Conservation (phyloP, 2,329 filamentous ascomycete genomes). For the Aspergillus niger region DNA sequence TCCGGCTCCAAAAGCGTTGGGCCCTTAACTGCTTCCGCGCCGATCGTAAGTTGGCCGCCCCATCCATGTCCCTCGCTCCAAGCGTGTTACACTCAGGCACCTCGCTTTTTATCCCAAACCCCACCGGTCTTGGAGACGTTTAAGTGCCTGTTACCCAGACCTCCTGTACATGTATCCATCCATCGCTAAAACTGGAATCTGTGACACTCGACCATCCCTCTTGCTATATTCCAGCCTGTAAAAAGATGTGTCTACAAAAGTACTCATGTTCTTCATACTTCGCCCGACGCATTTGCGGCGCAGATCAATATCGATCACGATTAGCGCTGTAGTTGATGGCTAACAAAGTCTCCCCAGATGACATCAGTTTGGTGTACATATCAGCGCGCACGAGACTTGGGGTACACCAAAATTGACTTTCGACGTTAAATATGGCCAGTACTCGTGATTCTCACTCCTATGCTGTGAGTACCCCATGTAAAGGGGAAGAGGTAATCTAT, state of each 20-base stretch:
- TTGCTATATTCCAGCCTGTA: neutral
- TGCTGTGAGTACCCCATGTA: slow-evolving; percentile 36
- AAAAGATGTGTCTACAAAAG: neutral
- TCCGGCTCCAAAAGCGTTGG: slow-evolving; percentile 17
- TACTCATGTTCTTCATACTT: slow-evolving; percentile 3
- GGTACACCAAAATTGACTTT: slow-evolving; percentile 24
- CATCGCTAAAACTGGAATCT: neutral
- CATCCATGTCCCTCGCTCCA: slow-evolving; percentile 10
- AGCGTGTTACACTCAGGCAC: slow-evolving; percentile 1
- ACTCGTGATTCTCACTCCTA: slow-evolving; percentile 45
- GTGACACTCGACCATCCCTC: neutral
- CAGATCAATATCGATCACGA: neutral
- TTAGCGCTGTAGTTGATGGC: slow-evolving; percentile 12
- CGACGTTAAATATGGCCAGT: slow-evolving; percentile 39
- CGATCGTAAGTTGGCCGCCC: slow-evolving; percentile 38
- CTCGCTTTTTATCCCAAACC: slow-evolving; percentile 16
- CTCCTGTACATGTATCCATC: slow-evolving; percentile 4
- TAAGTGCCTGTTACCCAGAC: neutral
- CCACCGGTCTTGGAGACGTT: slow-evolving; percentile 15
- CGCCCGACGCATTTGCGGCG: neutral
- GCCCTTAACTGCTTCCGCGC: slow-evolving; percentile 27
- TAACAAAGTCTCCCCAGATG: slow-evolving; percentile 33
- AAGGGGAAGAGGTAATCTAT: neutral
- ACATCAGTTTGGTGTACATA: slow-evolving; percentile 34
- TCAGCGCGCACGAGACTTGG: slow-evolving; percentile 32